A percentile compares a stretch with the other conserved stretches of the same genome.
Evolutionary conservation across 2,329 filamentous ascomycete species (phyloP).

Genomic region (Pyrenophora tritici-repentis): DNA sequence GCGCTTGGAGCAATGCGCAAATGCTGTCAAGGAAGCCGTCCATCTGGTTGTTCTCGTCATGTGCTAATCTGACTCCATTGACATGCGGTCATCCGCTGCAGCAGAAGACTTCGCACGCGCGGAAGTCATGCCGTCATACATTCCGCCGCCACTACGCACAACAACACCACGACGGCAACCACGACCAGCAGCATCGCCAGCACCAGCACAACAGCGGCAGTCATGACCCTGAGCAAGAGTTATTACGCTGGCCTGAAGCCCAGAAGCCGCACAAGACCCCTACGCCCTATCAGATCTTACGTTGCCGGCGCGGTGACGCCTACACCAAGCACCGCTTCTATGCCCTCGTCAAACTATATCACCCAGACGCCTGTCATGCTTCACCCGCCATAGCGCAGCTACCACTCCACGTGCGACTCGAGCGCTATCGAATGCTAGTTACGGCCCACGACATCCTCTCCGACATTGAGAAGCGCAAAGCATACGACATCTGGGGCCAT

Average conservation of each 20-base stretch:
- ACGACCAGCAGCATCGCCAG: conserved; percentile 42
- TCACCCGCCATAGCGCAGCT: conserved; percentile 49
- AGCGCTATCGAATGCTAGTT: conserved; percentile 87
- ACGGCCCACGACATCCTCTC: conserved; percentile 87
- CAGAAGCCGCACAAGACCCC: conserved; percentile 55
- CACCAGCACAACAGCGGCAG: conserved; percentile 23
- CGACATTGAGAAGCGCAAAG: conserved; percentile 74
- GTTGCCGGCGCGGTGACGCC: conserved; percentile 62
- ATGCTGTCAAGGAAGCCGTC: conserved; percentile 46
- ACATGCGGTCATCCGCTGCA: conserved; percentile 17
- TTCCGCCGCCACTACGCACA: conserved; percentile 24
- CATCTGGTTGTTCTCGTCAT: conserved; percentile 23
- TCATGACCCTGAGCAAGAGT: conserved; percentile 24
- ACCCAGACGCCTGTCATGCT: conserved; percentile 70
- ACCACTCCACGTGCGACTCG: conserved; percentile 69
- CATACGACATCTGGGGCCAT: conserved; percentile 80
- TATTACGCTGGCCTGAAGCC: conserved; percentile 40
- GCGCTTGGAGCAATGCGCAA: conserved; percentile 26
- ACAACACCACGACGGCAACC: conserved; percentile 17
- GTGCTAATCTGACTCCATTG: conserved; percentile 22
- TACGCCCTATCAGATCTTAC: conserved; percentile 90
- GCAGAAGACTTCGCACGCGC: conserved; percentile 7
- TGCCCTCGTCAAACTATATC: conserved; percentile 92
- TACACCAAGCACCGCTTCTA: conserved; percentile 89
- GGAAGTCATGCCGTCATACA: conserved; percentile 48